These are phyloP conservation scores for Scheffersomyces insectosa DNA, from an alignment of 1,139 yeast genomes.

Conservation along the genomic window DNA sequence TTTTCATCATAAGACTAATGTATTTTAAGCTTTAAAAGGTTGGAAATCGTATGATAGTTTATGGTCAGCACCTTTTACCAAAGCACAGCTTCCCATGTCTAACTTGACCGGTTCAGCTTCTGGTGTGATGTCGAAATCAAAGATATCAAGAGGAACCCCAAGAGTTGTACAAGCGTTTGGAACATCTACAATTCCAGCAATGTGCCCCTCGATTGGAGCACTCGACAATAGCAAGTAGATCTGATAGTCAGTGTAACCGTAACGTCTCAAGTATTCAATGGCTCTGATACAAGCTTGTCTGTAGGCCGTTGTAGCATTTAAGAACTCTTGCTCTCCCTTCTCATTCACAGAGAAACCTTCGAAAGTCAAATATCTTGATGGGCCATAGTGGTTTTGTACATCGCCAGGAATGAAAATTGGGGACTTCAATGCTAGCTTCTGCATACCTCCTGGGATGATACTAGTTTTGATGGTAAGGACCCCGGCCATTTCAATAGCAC, in stretches of 20 bases:
- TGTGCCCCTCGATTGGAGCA: constrained; percentile 53
- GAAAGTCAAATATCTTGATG: constrained; percentile 48
- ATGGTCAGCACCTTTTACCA: constrained; percentile 21
- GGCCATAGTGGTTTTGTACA: constrained; percentile 45
- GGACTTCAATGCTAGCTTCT: constrained; percentile 36
- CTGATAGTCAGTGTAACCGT: constrained; percentile 52
- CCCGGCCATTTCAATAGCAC: constrained; percentile 56
- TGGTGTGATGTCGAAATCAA: constrained; percentile 50
- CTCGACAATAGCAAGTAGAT: constrained; percentile 43
- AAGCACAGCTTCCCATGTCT: constrained; percentile 41
- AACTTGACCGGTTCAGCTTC: constrained; percentile 23
- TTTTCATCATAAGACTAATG: neutral
- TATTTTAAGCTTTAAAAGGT: neutral
- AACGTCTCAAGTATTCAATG: constrained; percentile 49
- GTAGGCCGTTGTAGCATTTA: constrained; percentile 51
- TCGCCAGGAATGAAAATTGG: constrained; percentile 54
- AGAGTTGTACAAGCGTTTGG: constrained; percentile 54
- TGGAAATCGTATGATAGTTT: constrained; percentile 9
- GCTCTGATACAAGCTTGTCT: constrained; percentile 50
- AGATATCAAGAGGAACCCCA: constrained; percentile 52
- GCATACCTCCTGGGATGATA: constrained; percentile 43
- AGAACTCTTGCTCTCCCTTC: constrained; percentile 40
- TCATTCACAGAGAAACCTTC: constrained; percentile 55
- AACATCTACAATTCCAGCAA: constrained; percentile 53
- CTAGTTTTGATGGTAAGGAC: constrained; percentile 40